Evolutionary conservation across 2,329 filamentous ascomycete genomes (phyloP), one percentile per base, ranked within the genome.

Genomic region (Alternaria alternata): DNA sequence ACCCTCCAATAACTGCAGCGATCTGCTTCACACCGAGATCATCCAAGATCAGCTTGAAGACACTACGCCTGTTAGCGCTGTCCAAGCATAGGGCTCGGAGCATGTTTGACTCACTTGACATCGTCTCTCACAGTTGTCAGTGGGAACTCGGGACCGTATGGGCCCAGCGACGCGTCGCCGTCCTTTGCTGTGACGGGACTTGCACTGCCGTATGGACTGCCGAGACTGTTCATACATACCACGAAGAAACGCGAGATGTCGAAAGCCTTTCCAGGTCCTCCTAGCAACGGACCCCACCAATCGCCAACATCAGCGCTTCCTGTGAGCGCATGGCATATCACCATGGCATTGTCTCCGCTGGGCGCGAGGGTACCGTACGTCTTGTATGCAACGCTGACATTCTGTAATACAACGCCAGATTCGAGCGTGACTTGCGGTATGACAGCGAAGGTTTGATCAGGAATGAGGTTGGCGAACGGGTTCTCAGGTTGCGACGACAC

Each of bases 41-140:
- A 72, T 95, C 91, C 8, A 96, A 83, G 7, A 96, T 81, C 34
- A 94, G 80, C 77, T 89, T 93, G 82, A 95, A 93, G 48, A 95
- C 84, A 66, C 89, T 92, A 54, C 14, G 22, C 51, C 36, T 57
- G 61, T 68, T 42, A 69, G 63, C 42, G 16, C 42, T n/a, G 44
- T 60, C 30, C 48, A 41, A 30, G 39, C 4, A 41, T 7, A 42
- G 18, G 14, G 18, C 9, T 47, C 41, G 14, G 42, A 43, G 12
- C 30, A 16, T 36, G 14, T 22, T 28, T 14, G 32, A 78, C 90
- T 82, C 81, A 95, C 91, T 91, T 93, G 54, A 98, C 94, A 81
- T 99, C 95, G 76, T 99, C 95, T 67, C 94, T 86, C 65, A 99
- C 92, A 0, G 95, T 98, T 1, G 95, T 97, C 65, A 99, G 82